Evolutionary conservation across 2,329 filamentous ascomycete genomes (phyloP).

Genomic region (Venturia effusa): DNA sequence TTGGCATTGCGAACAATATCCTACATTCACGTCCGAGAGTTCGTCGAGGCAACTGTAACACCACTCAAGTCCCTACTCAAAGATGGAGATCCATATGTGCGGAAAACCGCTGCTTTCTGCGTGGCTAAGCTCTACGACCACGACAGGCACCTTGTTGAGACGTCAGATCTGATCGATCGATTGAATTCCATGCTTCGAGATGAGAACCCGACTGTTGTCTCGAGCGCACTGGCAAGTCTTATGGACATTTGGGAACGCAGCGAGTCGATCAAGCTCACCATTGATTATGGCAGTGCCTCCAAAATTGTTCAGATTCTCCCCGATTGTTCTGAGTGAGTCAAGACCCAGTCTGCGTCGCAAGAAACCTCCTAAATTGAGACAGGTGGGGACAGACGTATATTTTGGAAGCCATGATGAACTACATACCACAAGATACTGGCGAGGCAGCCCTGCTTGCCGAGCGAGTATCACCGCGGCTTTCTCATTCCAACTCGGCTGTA

Average conservation of each 20-base stretch:
- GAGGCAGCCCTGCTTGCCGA: constrained; percentile 88
- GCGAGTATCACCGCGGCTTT: constrained; percentile 86
- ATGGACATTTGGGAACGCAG: constrained; percentile 99
- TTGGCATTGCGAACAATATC: constrained; percentile 91
- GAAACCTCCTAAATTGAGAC: constrained; percentile 16
- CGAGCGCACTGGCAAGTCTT: constrained; percentile 77
- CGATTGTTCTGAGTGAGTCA: constrained; percentile 85
- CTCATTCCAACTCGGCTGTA: constrained; percentile 93
- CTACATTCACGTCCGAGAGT: constrained; percentile 93
- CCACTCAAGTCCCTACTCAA: constrained; percentile 73
- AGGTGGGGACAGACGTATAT: constrained; percentile 99
- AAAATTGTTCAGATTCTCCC: constrained; percentile 96
- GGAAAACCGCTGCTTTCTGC: constrained; percentile 92
- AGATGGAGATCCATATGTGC: constrained; percentile 88
- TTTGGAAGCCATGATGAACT: constrained; percentile 93
- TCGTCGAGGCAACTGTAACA: constrained; percentile 80
- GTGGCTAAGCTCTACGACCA: constrained; percentile 98
- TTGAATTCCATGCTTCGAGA: constrained; percentile 85
- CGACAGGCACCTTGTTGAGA: constrained; percentile 79
- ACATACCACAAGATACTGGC: constrained; percentile 80
- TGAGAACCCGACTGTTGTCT: constrained; percentile 95
- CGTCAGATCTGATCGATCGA: constrained; percentile 81
- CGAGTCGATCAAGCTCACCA: constrained; percentile 94
- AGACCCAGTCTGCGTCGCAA: background rate
- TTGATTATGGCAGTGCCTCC: constrained; percentile 93